Percentiles rank a stretch among this genome's conserved stretches.
phyloP scores from a whole-genome alignment of 1,139 yeast genomes.

The Petasospora rhodanensis region DNA sequence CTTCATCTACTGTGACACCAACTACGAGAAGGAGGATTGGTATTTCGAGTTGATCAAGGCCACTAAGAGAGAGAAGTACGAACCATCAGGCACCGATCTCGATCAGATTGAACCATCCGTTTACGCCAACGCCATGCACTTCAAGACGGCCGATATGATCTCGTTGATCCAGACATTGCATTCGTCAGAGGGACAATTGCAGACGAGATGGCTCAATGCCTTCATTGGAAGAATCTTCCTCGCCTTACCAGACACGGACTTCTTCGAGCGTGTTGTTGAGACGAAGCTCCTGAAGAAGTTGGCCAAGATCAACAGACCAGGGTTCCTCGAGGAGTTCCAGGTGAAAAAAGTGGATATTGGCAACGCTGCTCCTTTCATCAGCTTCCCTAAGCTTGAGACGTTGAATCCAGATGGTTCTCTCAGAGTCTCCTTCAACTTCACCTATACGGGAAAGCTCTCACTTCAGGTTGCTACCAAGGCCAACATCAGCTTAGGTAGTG shows the following conservation, averaged over 20 bases:
- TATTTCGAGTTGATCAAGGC: conserved; percentile 80
- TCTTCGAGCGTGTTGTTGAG: conserved; percentile 53
- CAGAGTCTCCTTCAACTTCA: conserved; percentile 55
- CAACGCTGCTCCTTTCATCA: conserved; percentile 70
- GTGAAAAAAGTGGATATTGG: conserved; percentile 77
- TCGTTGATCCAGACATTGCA: conserved; percentile 71
- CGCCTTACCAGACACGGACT: conserved; percentile 66
- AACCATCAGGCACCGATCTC: conserved; percentile 17
- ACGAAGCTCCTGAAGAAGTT: conserved; percentile 65
- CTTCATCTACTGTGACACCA: conserved; percentile 71
- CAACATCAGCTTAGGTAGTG: conserved; percentile 63
- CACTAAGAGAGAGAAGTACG: conserved; percentile 39
- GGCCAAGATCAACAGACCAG: conserved; percentile 78
- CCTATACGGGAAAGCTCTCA: conserved; percentile 70
- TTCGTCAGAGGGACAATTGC: conserved; percentile 77
- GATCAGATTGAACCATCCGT: conserved; percentile 39
- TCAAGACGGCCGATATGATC: conserved; percentile 66
- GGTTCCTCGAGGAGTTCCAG: conserved; percentile 76
- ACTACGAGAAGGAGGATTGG: conserved; percentile 87
- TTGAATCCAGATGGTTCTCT: conserved; percentile 80
- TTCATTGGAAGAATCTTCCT: conserved; percentile 76
- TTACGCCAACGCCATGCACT: conserved; percentile 71
- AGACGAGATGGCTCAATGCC: conserved; percentile 89
- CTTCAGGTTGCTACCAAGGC: conserved; percentile 78
- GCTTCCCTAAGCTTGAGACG: conserved; percentile 65